Conservation (phyloP, 2,329 filamentous ascomycete genomes). For the Ascochyta koolunga region DNA sequence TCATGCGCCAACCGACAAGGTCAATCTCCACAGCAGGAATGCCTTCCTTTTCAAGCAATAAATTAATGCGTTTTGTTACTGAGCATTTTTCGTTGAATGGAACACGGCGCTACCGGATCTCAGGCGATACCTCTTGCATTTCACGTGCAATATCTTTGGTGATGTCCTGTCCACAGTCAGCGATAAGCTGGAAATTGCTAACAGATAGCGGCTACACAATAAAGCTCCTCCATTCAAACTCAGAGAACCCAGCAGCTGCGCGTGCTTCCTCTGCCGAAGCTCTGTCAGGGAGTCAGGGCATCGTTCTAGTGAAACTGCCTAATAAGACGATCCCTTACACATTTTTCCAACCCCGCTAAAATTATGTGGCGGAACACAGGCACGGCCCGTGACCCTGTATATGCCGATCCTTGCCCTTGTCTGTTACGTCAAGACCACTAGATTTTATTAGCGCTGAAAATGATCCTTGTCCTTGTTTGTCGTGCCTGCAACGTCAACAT, state of each 20-base stretch:
- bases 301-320: no score
- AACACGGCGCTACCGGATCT: background rate
- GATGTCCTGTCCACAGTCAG: background rate
- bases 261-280: slow-evolving; percentile 1
- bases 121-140: background rate
- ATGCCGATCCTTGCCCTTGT: no score
- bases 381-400: no score
- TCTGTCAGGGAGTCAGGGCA: background rate
- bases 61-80: background rate
- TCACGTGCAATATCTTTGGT: background rate
- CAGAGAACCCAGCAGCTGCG: background rate
- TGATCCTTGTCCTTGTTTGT: no score
- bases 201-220: background rate
- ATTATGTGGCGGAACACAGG: no score
- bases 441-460: no score
- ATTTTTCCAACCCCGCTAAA: no score
- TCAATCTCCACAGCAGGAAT: slow-evolving; percentile 2
- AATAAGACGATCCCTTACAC: no score
- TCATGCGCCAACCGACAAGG: slow-evolving; percentile 1
- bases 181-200: no score
- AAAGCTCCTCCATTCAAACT: background rate
- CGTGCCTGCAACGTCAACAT: no score
- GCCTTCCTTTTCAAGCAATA: background rate
- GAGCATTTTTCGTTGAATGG: background rate
- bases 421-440: no score